These are phyloP conservation scores for Ceratocystiopsis sp. DNA, from an alignment of 2,329 filamentous ascomycete species.

Conservation along the genomic window DNA sequence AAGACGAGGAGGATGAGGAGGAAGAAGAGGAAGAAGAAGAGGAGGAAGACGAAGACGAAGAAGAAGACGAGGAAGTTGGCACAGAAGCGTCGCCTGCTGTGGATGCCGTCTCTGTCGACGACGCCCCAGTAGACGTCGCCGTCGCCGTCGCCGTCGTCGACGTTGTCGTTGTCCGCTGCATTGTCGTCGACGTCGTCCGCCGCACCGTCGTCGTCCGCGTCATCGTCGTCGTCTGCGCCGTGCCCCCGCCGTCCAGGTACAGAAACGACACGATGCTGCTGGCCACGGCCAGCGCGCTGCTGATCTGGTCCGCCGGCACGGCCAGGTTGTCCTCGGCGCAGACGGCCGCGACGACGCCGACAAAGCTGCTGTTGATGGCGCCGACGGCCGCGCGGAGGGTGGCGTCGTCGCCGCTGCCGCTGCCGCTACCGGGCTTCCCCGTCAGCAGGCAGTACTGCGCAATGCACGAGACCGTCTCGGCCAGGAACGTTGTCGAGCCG, in stretches of 20 bases:
- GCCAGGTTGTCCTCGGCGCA: slow-evolving; percentile 3
- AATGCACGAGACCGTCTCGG: slow-evolving; percentile 7
- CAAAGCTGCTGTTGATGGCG: slow-evolving; percentile 5
- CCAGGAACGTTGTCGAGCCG: slow-evolving; percentile 4
- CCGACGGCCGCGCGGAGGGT: neutral
- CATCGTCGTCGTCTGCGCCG: neutral
- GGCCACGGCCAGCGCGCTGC: slow-evolving; percentile 5
- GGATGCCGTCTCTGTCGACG: neutral
- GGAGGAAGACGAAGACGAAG: neutral
- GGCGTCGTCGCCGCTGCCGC: neutral
- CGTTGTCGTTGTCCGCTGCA: neutral
- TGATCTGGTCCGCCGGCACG: slow-evolving; percentile 2
- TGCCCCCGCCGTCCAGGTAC: neutral
- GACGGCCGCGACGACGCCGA: slow-evolving; percentile 4
- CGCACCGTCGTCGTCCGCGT: neutral
- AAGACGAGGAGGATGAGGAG: neutral
- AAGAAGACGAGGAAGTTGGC: neutral
- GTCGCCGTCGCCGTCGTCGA: neutral
- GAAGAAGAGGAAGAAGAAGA: neutral
- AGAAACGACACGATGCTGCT: slow-evolving; percentile 5
- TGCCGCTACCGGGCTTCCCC: neutral
- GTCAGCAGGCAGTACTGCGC: slow-evolving; percentile 5
- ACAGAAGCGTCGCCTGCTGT: neutral
- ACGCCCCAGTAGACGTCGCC: neutral
- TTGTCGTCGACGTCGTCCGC: neutral